Base-by-base conservation (phyloP, 257 asterid genomes). In the Solanum clarkiae region DNA sequence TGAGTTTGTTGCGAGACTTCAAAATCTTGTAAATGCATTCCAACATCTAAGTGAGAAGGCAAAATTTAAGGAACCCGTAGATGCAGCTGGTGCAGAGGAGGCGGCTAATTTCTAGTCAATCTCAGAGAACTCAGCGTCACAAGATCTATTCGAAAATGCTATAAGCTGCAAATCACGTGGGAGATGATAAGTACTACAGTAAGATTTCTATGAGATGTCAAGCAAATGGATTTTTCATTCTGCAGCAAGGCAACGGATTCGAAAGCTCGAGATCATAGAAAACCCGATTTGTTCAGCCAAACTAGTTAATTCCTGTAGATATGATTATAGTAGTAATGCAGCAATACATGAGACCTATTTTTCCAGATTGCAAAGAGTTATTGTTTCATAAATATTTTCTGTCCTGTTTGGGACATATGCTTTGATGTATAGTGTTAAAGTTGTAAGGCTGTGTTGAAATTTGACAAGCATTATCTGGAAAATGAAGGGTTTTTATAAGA, bases 1-100 rank as follows among this genome's bases (percentile, higher is more conserved):
- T 72, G 99, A 96, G 87, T 94, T 96, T 40, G 98, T 96, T 1
- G 99, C 99, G 4, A 90, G 98, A 88, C 98, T 96, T 84, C 98
- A 96, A 88, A 96, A 96, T 88, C 90, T 96, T 6, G 95, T 95
- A 18, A 47, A 91, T 65, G 89, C 98, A 1, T 95, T 93, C 40
- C 90, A 92, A 87, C 91, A 89, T 36, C 93, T 96, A 47, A 88
- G 98, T 32, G 94, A 90, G 89, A 95, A 90, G 89, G 99, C 98
- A 32, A 91, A 86, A 77, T 97, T 97, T 86, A 88, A 81, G 81
- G 97, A 93, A 82, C 94, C 91, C 3, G 53, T 84, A 22, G 87
- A 72, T 7, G 77, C 88, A 3, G 75, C 68, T 71, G 91, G 85
- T 8, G 29, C 87, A 12, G 92, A 89, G 60, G 89, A 84, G 82